Evolutionary conservation across 257 asterid genomes (phyloP), one percentile per base, ranked within the genome.

Genomic region (Nicotiana knightiana): DNA sequence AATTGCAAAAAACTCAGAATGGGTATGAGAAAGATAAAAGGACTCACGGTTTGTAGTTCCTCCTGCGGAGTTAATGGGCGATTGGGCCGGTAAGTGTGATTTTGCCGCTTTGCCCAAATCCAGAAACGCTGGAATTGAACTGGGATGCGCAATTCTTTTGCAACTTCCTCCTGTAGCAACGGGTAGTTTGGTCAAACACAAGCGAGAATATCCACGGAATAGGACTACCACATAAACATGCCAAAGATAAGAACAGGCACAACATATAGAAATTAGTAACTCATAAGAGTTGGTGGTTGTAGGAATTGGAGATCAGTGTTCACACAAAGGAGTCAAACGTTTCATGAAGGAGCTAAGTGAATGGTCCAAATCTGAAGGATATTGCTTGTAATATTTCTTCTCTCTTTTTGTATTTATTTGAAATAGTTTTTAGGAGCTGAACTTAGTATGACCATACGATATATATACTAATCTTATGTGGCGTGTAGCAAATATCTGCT

Each of bases 81-180:
- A 88, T 94, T 94, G 46, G 97, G 99, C 78, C 99, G 97, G 55
- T 88, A 95, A n/a, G 98, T 95, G 86, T 93, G 98, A 89, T 96
- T 96, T 87, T 94, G 98, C 79, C 99, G 89, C 88, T 92, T 96
- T 59, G 99, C 98, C 99, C 99, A 96, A 78, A 94, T 85, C 98
- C 99, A 96, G 82, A 92, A 96, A 48, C 99, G 97, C 89, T 90
- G 98, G 88, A 83, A 92, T 77, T 94, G 95, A 78, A 94, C 97
- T 55, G 97, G 98, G 82, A 94, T 84, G 6, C 97, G 95, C 79
- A 93, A 86, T 85, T 94, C 98, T 84, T 89, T 91, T 82, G 98
- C 99, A 39, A 94, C 97, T 84, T 93, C 97, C 82, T 94, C 97
- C 99, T 96, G 89, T 87, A 88, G 79, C 53, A 88, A 82, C 67